These are phyloP conservation scores for Leccinum discolor DNA, from an alignment of 1,284 basidiomycete species.

Conservation along the genomic window DNA sequence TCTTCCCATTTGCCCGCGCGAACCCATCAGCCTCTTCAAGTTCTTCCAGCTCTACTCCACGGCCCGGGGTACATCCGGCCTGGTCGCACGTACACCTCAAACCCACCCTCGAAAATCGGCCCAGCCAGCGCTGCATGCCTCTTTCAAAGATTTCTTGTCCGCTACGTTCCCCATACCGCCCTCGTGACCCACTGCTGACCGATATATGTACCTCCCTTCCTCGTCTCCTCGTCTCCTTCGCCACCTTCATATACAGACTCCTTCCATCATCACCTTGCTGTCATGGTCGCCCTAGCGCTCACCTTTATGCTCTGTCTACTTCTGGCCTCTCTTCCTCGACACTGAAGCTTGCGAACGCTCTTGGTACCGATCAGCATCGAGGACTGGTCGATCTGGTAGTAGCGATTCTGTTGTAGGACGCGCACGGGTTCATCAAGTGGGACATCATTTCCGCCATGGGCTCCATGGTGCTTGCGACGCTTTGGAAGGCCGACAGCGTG, in stretches of 20 bases:
- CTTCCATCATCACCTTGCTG: slow-evolving; percentile 35
- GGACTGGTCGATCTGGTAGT: slow-evolving; percentile 13
- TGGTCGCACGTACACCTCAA: neutral
- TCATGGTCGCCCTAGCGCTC: slow-evolving; percentile 36
- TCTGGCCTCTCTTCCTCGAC: no score
- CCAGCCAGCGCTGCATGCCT: slow-evolving; percentile 7
- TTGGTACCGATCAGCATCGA: slow-evolving; percentile 27
- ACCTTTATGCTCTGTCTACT: slow-evolving; percentile 23
- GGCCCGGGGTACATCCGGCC: slow-evolving; percentile 21
- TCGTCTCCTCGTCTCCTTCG: slow-evolving; percentile 24
- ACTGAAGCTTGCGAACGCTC: no score
- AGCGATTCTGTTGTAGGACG: slow-evolving; percentile 23
- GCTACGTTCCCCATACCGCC: slow-evolving; percentile 38
- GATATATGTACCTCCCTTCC: slow-evolving; percentile 39
- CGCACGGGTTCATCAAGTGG: slow-evolving; percentile 46
- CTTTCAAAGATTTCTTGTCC: slow-evolving; percentile 37
- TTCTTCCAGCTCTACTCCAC: slow-evolving; percentile 35
- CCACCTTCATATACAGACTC: slow-evolving; percentile 18
- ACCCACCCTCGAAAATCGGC: no score
- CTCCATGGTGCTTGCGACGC: slow-evolving; percentile 34
- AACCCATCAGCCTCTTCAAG: slow-evolving; percentile 11
- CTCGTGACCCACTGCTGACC: slow-evolving; percentile 40
- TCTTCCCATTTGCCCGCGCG: slow-evolving; percentile 1
- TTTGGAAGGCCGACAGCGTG: slow-evolving; percentile 41
- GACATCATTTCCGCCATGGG: slow-evolving; percentile 36